These are phyloP conservation scores for Tillandsia leiboldiana DNA, from an alignment of 176 grass and related monocot species.

Conservation along the genomic window DNA sequence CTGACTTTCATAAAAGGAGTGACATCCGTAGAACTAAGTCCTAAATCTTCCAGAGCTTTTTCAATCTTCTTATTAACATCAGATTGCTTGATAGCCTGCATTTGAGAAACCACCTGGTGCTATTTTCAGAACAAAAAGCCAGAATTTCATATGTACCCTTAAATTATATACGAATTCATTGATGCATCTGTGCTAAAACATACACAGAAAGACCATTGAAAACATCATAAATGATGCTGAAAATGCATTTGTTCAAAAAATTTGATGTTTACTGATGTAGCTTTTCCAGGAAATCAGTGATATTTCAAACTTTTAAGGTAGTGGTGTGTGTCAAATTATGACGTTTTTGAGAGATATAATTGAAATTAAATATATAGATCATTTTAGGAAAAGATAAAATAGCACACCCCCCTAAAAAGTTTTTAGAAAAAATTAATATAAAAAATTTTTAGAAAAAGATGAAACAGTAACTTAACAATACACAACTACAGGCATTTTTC, in stretches of 20 bases:
- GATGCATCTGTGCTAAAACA: neutral
- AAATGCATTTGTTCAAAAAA: no score
- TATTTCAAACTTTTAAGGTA: no score
- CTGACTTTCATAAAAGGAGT: no score
- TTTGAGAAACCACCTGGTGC: neutral
- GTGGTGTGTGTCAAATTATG: no score
- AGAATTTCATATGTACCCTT: slow-evolving; percentile 8
- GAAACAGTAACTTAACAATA: neutral
- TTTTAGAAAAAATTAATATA: neutral
- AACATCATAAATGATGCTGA: no score
- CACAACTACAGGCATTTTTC: slow-evolving; percentile 32
- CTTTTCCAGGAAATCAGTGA: no score
- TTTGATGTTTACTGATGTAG: no score
- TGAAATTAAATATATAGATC: no score
- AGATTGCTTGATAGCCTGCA: slow-evolving; percentile 52
- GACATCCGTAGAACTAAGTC: slow-evolving; percentile 65
- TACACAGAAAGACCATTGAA: neutral
- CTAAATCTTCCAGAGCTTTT: slow-evolving; percentile 55
- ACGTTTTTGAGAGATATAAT: no score
- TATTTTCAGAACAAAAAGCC: slow-evolving; percentile 18
- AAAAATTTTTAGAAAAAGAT: neutral
- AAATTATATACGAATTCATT: slow-evolving; percentile 8
- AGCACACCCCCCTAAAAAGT: no score
- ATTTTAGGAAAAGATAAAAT: no score
- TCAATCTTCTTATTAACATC: slow-evolving; percentile 64